These are phyloP conservation scores for Vitis rupestris DNA, from an alignment of 164 flowering plant species.

Conservation along the genomic window DNA sequence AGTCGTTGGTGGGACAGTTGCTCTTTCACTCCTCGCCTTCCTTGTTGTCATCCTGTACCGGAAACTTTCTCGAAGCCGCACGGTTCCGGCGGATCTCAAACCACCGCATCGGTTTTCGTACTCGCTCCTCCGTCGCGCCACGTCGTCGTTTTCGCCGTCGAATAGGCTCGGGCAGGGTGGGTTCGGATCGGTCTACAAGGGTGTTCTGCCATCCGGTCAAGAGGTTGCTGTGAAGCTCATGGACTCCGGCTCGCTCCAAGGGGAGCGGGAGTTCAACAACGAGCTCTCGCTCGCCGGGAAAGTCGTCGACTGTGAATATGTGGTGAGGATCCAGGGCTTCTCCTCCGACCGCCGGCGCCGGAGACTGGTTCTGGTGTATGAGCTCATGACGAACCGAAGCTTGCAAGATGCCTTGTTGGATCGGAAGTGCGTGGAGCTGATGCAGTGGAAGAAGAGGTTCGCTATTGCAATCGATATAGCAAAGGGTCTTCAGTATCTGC, in stretches of 20 bases:
- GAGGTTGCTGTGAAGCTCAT: constrained; percentile 71
- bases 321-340: constrained; percentile 61
- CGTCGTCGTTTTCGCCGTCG: constrained; percentile 54
- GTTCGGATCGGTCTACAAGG: constrained; percentile 79
- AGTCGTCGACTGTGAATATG: constrained; percentile 31
- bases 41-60: constrained; percentile 35
- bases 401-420: constrained; percentile 79
- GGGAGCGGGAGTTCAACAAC: constrained; percentile 86
- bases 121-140: constrained; percentile 69
- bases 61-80: constrained; percentile 50
- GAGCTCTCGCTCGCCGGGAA: constrained; percentile 58
- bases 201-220: constrained; percentile 42
- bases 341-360: constrained; percentile 39
- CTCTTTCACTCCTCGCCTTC: constrained; percentile 10
- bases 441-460: constrained; percentile 61
- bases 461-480: constrained; percentile 50
- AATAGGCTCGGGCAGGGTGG: constrained; percentile 86
- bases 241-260: constrained; percentile 75
- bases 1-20: constrained; percentile 24
- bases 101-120: constrained; percentile 60
- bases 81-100: constrained; percentile 59
- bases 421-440: constrained; percentile 58
- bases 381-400: constrained; percentile 78
- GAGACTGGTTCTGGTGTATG: constrained; percentile 61
- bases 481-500: constrained; percentile 61